phyloP scores from a whole-genome alignment of 2,329 filamentous ascomycete genomes.

The Thermomyces lanuginosus region DNA sequence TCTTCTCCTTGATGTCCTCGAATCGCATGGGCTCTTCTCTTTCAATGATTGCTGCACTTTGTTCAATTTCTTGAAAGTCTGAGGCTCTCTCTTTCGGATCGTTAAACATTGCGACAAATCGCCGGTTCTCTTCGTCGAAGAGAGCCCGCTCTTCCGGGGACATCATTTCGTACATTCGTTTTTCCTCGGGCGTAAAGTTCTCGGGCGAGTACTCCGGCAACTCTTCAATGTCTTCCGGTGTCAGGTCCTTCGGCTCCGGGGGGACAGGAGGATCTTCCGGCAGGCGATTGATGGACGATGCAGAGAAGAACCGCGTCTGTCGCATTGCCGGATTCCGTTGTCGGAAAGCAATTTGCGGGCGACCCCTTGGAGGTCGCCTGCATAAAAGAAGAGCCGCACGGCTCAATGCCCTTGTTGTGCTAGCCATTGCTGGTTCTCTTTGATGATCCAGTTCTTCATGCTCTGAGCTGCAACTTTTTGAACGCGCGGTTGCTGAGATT shows the following conservation, averaged over 20 bases:
- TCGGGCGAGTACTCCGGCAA: constrained; percentile 23
- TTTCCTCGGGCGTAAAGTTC: constrained; percentile 16
- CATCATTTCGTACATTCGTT: constrained; percentile 24
- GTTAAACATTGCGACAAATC: constrained; percentile 24
- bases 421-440: too few relatives aligned
- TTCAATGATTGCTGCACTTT: constrained; percentile 16
- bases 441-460: too few relatives aligned
- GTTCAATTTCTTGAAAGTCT: constrained; percentile 18
- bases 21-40: constrained; percentile 16
- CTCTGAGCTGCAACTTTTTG: too few relatives aligned
- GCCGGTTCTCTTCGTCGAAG: constrained; percentile 21
- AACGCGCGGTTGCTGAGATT: too few relatives aligned
- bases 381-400: constrained; percentile 18
- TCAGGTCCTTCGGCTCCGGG: constrained; percentile 14
- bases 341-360: constrained; percentile 7
- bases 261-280: constrained; percentile 19
- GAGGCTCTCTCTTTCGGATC: constrained; percentile 15
- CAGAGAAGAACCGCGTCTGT: constrained; percentile 19
- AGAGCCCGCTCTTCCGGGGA: constrained; percentile 20
- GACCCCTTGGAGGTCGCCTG: constrained; percentile 13
- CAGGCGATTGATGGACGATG: constrained; percentile 17
- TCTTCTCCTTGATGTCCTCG: constrained; percentile 11
- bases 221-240: constrained; percentile 14
- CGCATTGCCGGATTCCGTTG: constrained; percentile 5
- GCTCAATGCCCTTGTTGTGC: constrained; percentile 22